Base-by-base conservation (phyloP, 2,329 filamentous ascomycete species). In the Botrytis tulipae region DNA sequence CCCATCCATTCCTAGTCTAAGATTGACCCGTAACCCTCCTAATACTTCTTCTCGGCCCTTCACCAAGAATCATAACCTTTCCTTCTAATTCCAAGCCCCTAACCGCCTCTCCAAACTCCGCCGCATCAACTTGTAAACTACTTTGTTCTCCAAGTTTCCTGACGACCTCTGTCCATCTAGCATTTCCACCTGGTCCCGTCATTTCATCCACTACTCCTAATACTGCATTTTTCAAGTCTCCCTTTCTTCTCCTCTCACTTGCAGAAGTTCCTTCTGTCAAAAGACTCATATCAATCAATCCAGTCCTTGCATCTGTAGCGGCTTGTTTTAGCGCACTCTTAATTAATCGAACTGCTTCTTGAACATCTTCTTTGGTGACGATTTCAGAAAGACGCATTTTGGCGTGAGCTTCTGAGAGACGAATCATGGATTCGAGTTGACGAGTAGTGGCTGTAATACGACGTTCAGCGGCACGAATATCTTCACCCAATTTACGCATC, bases 351-450 rank as follows among this genome's bases (percentile, higher is more conserved):
- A 97, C 93, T 0, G 96, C 95, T 84, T 99, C 96, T 68, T 90
- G 85, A 9, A 99, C 97, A 80, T 99, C 97, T 67, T 88, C 88
- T 42, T 88, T 89, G 0, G 93, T 94, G 60, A 99, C 96, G 22
- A 86, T 88, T 4, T 86, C 82, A 0, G 92, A 89, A 8, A 99
- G 88, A 6, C 96, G 92, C 97, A 99, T 99, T 83, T 98, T 98
- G 68, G 96, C 97, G 83, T 99, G 97, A 0, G 95, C 96, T 85
- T 99, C 96, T 1, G 95, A 86, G 4, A 99, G 91, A 75, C 96
- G 95, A 81, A 99, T 98, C 97, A 99, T 99, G 63, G 92, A 96
- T 84, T 99, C 97, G 9, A 99, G 87, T 83, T 99, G 96, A 81
- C 96, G 90, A 0, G 97, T 99, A 4, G 96, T 99, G 59, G 96